phyloP scores from a whole-genome alignment of 177 flowering plant genomes.

The Vitis hybrid region DNA sequence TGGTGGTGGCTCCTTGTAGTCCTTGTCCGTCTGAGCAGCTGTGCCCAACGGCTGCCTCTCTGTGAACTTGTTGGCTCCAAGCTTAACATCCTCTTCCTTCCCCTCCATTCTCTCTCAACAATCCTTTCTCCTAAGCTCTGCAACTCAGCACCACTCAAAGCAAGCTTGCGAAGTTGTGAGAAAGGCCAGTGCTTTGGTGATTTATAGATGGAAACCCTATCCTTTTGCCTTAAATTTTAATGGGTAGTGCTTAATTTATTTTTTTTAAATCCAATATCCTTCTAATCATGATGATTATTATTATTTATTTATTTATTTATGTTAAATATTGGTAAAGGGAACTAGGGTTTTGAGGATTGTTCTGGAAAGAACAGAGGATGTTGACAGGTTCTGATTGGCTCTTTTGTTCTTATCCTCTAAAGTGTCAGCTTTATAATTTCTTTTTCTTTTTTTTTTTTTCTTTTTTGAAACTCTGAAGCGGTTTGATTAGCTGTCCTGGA shows the following conservation, averaged over 20 bases:
- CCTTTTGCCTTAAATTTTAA: too few species aligned
- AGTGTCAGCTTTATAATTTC: constrained; percentile 5
- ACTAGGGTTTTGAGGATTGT: constrained; percentile 20
- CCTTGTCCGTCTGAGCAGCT: constrained; percentile 52
- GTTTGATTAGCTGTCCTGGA: constrained; percentile 13
- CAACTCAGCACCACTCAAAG: neutral
- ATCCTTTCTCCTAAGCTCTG: constrained; percentile 1
- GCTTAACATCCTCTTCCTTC: constrained; percentile 81
- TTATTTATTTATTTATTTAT: too few species aligned
- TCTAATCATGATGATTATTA: too few species aligned
- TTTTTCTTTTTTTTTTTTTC: neutral
- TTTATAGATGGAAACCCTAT: too few species aligned
- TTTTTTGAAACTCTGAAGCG: neutral
- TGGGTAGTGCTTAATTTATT: too few species aligned
- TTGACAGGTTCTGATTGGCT: constrained; percentile 29
- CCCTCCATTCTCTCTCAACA: constrained; percentile 53
- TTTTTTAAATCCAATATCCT: too few species aligned
- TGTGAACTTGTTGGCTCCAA: constrained; percentile 83
- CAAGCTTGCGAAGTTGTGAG: too few species aligned
- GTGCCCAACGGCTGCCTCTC: constrained; percentile 89
- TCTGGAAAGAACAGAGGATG: constrained; percentile 40
- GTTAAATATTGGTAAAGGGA: neutral
- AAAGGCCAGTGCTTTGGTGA: too few species aligned
- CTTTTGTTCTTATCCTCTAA: constrained; percentile 33
- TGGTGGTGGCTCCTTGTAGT: constrained; percentile 59